phyloP scores from a whole-genome alignment of 805 yeast genomes.

The Helenozyma rhizophorensis region DNA sequence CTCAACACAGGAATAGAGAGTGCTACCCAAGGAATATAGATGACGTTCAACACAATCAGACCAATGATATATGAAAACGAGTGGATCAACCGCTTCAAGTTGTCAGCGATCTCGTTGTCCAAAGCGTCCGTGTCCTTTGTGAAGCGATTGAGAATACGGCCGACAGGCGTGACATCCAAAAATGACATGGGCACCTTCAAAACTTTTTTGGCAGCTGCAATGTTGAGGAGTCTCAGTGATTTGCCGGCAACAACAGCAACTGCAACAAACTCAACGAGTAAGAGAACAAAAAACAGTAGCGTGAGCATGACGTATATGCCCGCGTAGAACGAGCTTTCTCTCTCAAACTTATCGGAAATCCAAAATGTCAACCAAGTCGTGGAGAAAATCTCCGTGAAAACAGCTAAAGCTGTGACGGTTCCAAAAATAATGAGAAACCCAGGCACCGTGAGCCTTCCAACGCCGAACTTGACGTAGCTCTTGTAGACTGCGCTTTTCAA shows the following conservation, averaged over 20 bases:
- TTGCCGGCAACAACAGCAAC: constrained; percentile 12
- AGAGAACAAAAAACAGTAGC: constrained; percentile 11
- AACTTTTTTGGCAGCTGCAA: constrained; percentile 12
- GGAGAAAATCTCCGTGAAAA: constrained; percentile 15
- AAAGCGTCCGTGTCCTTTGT: constrained; percentile 22
- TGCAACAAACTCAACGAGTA: constrained; percentile 4
- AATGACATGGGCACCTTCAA: constrained; percentile 21
- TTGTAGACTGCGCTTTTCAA: constrained; percentile 1
- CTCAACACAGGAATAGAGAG: constrained; percentile 5
- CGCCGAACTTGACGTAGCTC: constrained; percentile 4
- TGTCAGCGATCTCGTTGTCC: constrained; percentile 21
- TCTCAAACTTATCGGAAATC: constrained; percentile 12
- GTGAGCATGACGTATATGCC: constrained; percentile 18
- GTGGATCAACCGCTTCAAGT: constrained; percentile 11
- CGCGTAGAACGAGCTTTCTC: constrained; percentile 10
- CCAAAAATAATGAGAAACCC: constrained; percentile 1
- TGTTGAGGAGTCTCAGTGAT: constrained; percentile 13
- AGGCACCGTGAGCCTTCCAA: not conserved
- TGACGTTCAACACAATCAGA: constrained; percentile 3
- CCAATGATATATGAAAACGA: constrained; percentile 1
- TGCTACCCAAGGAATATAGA: constrained; percentile 12
- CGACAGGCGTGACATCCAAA: constrained; percentile 24
- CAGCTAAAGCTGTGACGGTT: not conserved
- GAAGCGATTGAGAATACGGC: constrained; percentile 23
- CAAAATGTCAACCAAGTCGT: constrained; percentile 24